Evolutionary conservation across 208 protist species (phyloP).

Genomic region (Novymonas esmeraldas): DNA sequence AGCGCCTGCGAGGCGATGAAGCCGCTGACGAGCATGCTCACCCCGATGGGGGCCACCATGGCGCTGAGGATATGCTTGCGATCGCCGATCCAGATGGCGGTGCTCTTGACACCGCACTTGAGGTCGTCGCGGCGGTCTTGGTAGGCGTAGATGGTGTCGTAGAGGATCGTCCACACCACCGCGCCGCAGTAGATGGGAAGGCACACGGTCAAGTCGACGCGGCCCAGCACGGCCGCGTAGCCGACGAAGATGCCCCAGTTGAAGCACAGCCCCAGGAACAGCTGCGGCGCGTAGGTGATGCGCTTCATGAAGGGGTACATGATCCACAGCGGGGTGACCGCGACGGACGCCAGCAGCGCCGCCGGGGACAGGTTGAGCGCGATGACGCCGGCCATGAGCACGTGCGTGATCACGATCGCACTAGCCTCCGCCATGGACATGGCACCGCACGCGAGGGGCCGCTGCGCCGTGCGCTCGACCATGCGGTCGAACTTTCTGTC

Average conservation of each 20-base stretch:
- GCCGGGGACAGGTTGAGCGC: slow-evolving; percentile 71
- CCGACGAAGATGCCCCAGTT: slow-evolving; percentile 91
- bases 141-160: slow-evolving; percentile 89
- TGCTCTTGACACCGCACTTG: slow-evolving; percentile 84
- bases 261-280: slow-evolving; percentile 78
- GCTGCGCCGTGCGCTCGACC: slow-evolving; percentile 71
- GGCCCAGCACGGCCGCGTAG: slow-evolving; percentile 82
- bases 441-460: slow-evolving; percentile 64
- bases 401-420: slow-evolving; percentile 48
- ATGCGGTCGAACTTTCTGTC: slow-evolving; percentile 75
- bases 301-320: slow-evolving; percentile 89
- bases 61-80: slow-evolving; percentile 75
- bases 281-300: slow-evolving; percentile 78
- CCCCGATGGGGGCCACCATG: slow-evolving; percentile 56
- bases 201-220: slow-evolving; percentile 69
- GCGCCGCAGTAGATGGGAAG: slow-evolving; percentile 74
- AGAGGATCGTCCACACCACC: slow-evolving; percentile 81
- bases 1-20: slow-evolving; percentile 71
- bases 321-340: slow-evolving; percentile 64
- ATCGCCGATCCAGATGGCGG: slow-evolving; percentile 80
- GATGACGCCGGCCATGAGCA: slow-evolving; percentile 50
- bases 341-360: slow-evolving; percentile 55
- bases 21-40: slow-evolving; percentile 60
- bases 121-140: slow-evolving; percentile 78
- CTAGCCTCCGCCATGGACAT: slow-evolving; percentile 60